Conservation (phyloP, 2,329 filamentous ascomycete genomes). For the Penicillium freii region DNA sequence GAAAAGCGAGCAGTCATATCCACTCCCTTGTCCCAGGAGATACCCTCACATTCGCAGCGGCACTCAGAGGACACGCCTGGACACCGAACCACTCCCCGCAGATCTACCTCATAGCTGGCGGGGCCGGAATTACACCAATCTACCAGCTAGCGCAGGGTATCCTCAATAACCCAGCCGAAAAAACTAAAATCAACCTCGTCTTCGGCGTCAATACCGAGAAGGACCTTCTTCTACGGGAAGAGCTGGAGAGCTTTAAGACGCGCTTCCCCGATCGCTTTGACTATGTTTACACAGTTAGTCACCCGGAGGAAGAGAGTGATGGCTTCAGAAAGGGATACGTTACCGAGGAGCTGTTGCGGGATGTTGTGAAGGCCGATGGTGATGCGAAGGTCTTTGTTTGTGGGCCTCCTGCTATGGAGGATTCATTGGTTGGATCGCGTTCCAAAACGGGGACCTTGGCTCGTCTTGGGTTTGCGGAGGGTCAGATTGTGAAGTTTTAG, state of each 20-base stretch:
- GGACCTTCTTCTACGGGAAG: slow-evolving; percentile 59
- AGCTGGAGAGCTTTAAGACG: slow-evolving; percentile 54
- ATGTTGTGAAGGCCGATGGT: slow-evolving; percentile 45
- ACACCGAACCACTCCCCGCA: slow-evolving; percentile 49
- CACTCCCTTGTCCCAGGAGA: slow-evolving; percentile 65
- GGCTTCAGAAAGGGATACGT: slow-evolving; percentile 56
- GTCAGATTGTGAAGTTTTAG: slow-evolving; percentile 60
- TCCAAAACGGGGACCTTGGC: slow-evolving; percentile 51
- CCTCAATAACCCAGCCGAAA: slow-evolving; percentile 59
- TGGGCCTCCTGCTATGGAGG: slow-evolving; percentile 67
- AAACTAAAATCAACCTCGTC: slow-evolving; percentile 62
- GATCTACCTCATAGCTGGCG: slow-evolving; percentile 67
- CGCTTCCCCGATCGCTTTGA: slow-evolving; percentile 56
- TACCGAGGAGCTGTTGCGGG: slow-evolving; percentile 55
- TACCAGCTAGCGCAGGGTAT: slow-evolving; percentile 65
- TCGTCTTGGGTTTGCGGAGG: slow-evolving; percentile 57
- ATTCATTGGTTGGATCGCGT: slow-evolving; percentile 34
- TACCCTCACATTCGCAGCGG: slow-evolving; percentile 56
- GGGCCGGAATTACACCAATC: slow-evolving; percentile 70
- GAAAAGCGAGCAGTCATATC: slow-evolving; percentile 64
- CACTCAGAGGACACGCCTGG: slow-evolving; percentile 57
- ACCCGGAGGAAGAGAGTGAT: slow-evolving; percentile 38
- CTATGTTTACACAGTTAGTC: slow-evolving; percentile 58
- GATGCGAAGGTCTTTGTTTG: slow-evolving; percentile 65
- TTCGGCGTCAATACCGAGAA: slow-evolving; percentile 65